Evolutionary conservation across 345 rosid species (phyloP), one percentile per base, ranked within the genome.

Genomic region (Cochlearia excelsa): DNA sequence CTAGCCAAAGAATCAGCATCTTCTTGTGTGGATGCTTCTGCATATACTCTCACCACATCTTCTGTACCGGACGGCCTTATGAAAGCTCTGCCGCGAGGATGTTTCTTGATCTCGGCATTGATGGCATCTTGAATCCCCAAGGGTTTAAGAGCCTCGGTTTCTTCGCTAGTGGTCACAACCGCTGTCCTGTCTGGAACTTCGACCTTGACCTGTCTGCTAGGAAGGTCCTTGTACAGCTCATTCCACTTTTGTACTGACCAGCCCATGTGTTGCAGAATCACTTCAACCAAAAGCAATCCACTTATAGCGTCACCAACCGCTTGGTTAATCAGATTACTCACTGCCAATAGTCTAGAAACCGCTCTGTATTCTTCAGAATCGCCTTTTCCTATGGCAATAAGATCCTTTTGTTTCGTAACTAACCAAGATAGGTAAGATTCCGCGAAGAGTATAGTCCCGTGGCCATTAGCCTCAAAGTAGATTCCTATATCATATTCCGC

Each of bases 401-500:
- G 79, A 57, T 75, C 83, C 37, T 67, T 62, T 44, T 65, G 74
- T 76, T 65, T 82, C 29, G 65, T 59, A 57, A 74, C 88, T 59
- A 93, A 73, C 86, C 79, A 76, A 38, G 76, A 63, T 38, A 83
- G 57, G 69, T 75, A 85, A 53, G 67, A 29, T 49, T 87, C 89
- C 3, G 86, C 82, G 77, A 85, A 93, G 71, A 89, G 64, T 66
- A 93, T 77, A 68, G 99, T 93, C 51, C 99, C 99, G 44, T 93
- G 99, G 34, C 99, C 99, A 78, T 93, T 93, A 63, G 95, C 97
- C 70, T 93, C 99, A 39, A 93, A 93, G 71, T 93, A 93, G 57
- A 93, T 84, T 38, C 99, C 99, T 38, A 93, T 77, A 66, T 93
- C 97, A 81, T 66, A 93, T 43, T 75, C 76, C 2, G 80, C 84